Evolutionary conservation across 2,329 filamentous ascomycete genomes (phyloP).

Genomic region (Mollisia scopiformis): DNA sequence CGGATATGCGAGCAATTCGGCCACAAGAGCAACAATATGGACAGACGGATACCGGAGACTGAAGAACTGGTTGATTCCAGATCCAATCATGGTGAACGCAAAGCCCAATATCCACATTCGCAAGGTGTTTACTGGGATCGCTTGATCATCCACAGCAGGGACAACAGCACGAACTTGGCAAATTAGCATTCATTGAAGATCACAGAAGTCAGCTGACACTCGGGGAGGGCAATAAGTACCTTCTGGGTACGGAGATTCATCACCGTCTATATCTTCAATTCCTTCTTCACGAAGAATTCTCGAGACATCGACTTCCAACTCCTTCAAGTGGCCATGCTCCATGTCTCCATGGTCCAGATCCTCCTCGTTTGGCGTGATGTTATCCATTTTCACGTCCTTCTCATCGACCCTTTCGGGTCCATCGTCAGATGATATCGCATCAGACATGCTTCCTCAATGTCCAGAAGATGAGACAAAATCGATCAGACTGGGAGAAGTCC

Average conservation of each 20-base stretch:
- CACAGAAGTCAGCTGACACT: conserved; percentile 37
- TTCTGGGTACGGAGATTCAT: conserved; percentile 60
- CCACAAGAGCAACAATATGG: conserved; percentile 43
- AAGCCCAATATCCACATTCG: conserved; percentile 58
- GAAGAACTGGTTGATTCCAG: conserved; percentile 27
- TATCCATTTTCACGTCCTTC: not conserved
- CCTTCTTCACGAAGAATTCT: conserved; percentile 18
- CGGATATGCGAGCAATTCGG: conserved; percentile 27
- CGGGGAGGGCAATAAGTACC: conserved; percentile 43
- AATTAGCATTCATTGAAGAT: conserved; percentile 37
- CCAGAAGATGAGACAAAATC: too few relatives aligned
- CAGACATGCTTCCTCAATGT: too few relatives aligned
- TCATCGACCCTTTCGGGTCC: not conserved
- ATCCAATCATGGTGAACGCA: conserved; percentile 18
- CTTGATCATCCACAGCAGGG: conserved; percentile 56
- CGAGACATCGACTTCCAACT: conserved; percentile 23
- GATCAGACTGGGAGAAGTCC: too few relatives aligned
- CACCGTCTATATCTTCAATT: conserved; percentile 20
- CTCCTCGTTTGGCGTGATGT: not conserved
- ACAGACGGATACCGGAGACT: conserved; percentile 27
- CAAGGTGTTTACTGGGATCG: conserved; percentile 66
- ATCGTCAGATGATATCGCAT: not conserved
- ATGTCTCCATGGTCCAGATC: not conserved
- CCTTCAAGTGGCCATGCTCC: conserved; percentile 17
- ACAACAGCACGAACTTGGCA: conserved; percentile 33